Evolutionary conservation across 2,329 filamentous ascomycete species (phyloP).

Genomic region (Coniochaeta sp.): DNA sequence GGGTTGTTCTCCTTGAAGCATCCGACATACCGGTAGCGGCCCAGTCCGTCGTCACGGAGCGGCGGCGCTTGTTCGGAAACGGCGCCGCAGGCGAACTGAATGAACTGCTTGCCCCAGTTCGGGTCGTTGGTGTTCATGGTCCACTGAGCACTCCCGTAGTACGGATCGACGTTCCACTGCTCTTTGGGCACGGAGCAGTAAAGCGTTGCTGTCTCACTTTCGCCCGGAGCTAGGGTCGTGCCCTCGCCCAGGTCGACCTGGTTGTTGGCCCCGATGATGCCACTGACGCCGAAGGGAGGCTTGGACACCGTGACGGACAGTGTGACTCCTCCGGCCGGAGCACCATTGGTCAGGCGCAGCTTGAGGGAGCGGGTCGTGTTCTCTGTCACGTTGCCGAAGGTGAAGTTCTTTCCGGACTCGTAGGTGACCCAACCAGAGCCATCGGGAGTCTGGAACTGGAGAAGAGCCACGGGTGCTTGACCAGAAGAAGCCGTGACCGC

Average conservation of each 20-base stretch:
- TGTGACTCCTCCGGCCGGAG: slow-evolving; percentile 37
- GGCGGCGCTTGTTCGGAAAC: slow-evolving; percentile 46
- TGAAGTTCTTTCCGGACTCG: slow-evolving; percentile 34
- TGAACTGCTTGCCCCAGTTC: slow-evolving; percentile 40
- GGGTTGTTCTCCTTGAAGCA: slow-evolving; percentile 52
- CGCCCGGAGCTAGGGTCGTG: slow-evolving; percentile 37
- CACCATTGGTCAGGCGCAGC: slow-evolving; percentile 48
- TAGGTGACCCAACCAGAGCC: slow-evolving; percentile 44
- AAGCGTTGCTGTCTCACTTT: slow-evolving; percentile 43
- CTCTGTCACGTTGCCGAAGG: slow-evolving; percentile 48
- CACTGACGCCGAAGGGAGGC: slow-evolving; percentile 48
- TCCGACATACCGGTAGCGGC: slow-evolving; percentile 20
- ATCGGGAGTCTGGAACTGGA: slow-evolving; percentile 49
- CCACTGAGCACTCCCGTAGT: slow-evolving; percentile 41
- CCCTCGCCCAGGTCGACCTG: slow-evolving; percentile 52
- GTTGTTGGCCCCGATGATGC: slow-evolving; percentile 47
- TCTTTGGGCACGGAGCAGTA: slow-evolving; percentile 49
- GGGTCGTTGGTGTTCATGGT: slow-evolving; percentile 52
- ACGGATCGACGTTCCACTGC: slow-evolving; percentile 49
- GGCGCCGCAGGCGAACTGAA: slow-evolving; percentile 45
- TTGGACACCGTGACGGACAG: slow-evolving; percentile 54
- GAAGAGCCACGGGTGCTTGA: slow-evolving; percentile 36
- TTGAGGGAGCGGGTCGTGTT: slow-evolving; percentile 39
- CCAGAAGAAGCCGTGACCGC: slow-evolving; percentile 43
- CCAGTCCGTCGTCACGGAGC: slow-evolving; percentile 32